A percentile compares a stretch with the other conserved stretches of the same genome.
Conservation (phyloP, 805 yeast species). For the Lipomyces yamanashiensis region DNA sequence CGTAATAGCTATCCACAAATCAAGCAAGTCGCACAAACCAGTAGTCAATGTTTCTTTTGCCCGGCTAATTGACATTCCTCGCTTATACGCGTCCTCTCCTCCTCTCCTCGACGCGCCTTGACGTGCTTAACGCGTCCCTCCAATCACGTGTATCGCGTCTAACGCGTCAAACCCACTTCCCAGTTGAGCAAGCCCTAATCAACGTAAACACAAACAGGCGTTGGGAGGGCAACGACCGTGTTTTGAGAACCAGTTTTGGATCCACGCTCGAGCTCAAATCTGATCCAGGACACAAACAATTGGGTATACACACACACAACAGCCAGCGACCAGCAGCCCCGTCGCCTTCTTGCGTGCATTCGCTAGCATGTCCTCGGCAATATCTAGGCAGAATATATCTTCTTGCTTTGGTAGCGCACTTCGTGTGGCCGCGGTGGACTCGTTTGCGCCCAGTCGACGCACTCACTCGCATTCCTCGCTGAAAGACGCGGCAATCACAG, state of each 20-base stretch:
- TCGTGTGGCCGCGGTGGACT: constrained; percentile 1
- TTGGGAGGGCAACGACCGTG: constrained; percentile 18
- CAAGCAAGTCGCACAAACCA: too few relatives aligned
- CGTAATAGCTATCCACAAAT: too few relatives aligned
- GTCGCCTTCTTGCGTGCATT: background rate
- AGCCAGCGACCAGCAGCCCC: background rate
- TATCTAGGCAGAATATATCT: constrained; percentile 3
- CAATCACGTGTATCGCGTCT: background rate
- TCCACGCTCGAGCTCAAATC: background rate
- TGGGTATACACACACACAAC: background rate
- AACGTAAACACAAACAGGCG: constrained; percentile 16
- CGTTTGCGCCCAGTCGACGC: background rate
- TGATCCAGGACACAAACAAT: constrained; percentile 6
- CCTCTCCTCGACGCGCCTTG: too few relatives aligned
- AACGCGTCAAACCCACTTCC: background rate
- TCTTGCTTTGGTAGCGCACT: constrained; percentile 10
- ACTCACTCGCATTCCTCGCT: constrained; percentile 13
- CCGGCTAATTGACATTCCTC: too few relatives aligned
- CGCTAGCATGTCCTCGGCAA: constrained; percentile 5
- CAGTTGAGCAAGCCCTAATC: constrained; percentile 6
- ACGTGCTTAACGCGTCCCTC: background rate
- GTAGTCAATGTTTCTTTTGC: too few relatives aligned
- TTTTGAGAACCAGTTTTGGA: constrained; percentile 2
- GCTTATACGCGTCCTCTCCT: too few relatives aligned
- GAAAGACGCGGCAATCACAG: constrained; percentile 13